phyloP scores from a whole-genome alignment of 352 stramenopile species.

The Globisporangium takayamanum region DNA sequence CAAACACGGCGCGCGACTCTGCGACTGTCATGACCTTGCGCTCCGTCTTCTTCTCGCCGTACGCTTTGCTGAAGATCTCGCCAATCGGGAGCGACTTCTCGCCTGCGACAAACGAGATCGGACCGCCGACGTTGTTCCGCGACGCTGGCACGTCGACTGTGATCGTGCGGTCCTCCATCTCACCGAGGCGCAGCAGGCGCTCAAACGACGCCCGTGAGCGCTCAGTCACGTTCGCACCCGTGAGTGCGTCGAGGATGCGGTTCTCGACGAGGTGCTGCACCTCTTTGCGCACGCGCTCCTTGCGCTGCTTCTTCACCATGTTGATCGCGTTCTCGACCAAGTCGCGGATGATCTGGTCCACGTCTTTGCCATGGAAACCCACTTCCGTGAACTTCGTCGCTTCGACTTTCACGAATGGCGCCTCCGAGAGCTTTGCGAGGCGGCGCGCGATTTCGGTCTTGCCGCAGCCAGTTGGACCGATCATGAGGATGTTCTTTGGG shows the following conservation, averaged over 20 bases:
- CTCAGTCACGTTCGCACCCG: constrained; percentile 78
- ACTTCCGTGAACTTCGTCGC: constrained; percentile 99
- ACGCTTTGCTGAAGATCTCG: constrained; percentile 65
- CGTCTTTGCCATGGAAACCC: constrained; percentile 98
- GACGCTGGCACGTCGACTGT: constrained; percentile 63
- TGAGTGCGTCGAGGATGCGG: constrained; percentile 93
- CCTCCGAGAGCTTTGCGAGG: constrained; percentile 95
- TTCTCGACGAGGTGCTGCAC: constrained; percentile 92
- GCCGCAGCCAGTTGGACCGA: constrained; percentile 97
- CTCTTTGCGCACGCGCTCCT: constrained; percentile 90
- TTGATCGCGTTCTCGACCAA: constrained; percentile 97
- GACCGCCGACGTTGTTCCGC: constrained; percentile 37
- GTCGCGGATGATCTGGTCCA: constrained; percentile 99
- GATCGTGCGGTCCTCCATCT: constrained; percentile 80
- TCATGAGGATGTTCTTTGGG: constrained; percentile 99
- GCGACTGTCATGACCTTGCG: constrained; percentile 92
- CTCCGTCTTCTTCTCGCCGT: constrained; percentile 85
- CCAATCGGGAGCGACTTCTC: constrained; percentile 69
- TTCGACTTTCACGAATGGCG: constrained; percentile 97
- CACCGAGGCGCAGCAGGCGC: constrained; percentile 81
- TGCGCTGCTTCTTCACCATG: constrained; percentile 94
- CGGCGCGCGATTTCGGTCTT: constrained; percentile 98
- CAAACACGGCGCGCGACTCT: constrained; percentile 91
- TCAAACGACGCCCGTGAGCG: constrained; percentile 90
- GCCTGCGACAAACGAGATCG: constrained; percentile 65